Evolutionary conservation across 306 rosid species (phyloP), one percentile per base, ranked within the genome.

Genomic region (Corylus avellana): DNA sequence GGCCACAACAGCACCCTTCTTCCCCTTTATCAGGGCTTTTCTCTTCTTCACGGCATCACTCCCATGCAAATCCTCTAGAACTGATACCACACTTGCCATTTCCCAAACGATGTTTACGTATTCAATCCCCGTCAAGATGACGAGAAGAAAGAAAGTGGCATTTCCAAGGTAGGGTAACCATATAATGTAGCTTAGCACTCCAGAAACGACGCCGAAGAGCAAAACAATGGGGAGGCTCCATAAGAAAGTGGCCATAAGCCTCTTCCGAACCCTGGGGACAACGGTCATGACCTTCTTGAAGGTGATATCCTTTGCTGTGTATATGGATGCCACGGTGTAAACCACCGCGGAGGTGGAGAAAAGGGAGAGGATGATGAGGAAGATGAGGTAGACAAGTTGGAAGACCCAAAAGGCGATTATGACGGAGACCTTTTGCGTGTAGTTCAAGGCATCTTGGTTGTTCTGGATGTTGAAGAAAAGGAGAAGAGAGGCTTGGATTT

Each of bases 401-500:
- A 50, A 51, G 20, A 53, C 62, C 58, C 4, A 72, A 46, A 22
- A 27, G 4, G 22, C 2, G 8, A 16, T 0, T 14, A 16, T 12
- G 22, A 42, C 73, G 20, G 74, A 76, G 51, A 76, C 29, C 62
- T 5, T 6, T 12, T 27, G 61, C 29, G 81, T 53, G 22, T 55
- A 12, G 44, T 44, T 44, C 64, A 72, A 44, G 12, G 18, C 20
- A 54, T 53, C 10, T 25, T 84, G 70, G 55, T 73, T 58, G 70
- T 9, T 10, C 20, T 48, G 0, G 70, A 77, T 80, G 12, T 72
- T 84, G 47, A 46, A 11, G 72, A 27, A 59, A 73, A 84, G 37
- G 44, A 80, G 25, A 12, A 73, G 32, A 62, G 87, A 67, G 57
- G 80, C 2, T 37, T 80, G 70, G 74, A 76, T 76, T 62, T 77